phyloP scores from a whole-genome alignment of 2,329 filamentous ascomycete species.

The Sclerotinia subarctica region DNA sequence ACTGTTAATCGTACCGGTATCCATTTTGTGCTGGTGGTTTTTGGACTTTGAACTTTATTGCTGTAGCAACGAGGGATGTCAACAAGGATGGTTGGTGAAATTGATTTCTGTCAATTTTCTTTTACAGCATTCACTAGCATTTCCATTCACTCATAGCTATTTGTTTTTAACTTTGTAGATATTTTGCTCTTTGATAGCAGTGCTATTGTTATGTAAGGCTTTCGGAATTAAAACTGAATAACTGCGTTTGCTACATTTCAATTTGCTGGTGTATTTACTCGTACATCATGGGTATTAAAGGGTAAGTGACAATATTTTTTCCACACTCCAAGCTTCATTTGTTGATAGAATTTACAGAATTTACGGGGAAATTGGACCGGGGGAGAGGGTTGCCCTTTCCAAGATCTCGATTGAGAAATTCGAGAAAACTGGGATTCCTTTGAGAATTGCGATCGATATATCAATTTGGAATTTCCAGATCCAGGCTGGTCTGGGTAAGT shows the following conservation, averaged over 20 bases:
- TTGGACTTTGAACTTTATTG: slow-evolving; percentile 3
- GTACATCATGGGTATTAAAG: slow-evolving; percentile 64
- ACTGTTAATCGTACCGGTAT: neutral
- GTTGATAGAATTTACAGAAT: slow-evolving; percentile 55
- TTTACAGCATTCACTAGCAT: neutral
- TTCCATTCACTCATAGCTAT: neutral
- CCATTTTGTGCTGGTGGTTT: neutral
- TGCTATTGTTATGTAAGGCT: slow-evolving; percentile 17
- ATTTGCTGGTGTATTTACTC: neutral
- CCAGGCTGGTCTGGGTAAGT: slow-evolving; percentile 69
- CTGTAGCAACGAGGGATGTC: slow-evolving; percentile 8
- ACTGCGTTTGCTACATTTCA: neutral
- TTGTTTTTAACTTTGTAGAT: neutral
- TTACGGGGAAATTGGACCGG: slow-evolving; percentile 82
- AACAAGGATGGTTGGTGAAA: slow-evolving; percentile 7
- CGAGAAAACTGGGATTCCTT: slow-evolving; percentile 64
- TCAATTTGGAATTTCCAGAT: slow-evolving; percentile 97
- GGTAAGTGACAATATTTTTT: slow-evolving; percentile 41
- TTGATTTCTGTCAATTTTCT: neutral
- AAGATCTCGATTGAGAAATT: slow-evolving; percentile 79
- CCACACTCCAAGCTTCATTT: neutral
- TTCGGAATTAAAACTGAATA: slow-evolving; percentile 4
- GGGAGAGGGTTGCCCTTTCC: slow-evolving; percentile 74
- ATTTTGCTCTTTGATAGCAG: slow-evolving; percentile 9
- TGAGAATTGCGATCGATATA: slow-evolving; percentile 88